phyloP scores from a whole-genome alignment of 345 rosid genomes.

The Salix purpurea region DNA sequence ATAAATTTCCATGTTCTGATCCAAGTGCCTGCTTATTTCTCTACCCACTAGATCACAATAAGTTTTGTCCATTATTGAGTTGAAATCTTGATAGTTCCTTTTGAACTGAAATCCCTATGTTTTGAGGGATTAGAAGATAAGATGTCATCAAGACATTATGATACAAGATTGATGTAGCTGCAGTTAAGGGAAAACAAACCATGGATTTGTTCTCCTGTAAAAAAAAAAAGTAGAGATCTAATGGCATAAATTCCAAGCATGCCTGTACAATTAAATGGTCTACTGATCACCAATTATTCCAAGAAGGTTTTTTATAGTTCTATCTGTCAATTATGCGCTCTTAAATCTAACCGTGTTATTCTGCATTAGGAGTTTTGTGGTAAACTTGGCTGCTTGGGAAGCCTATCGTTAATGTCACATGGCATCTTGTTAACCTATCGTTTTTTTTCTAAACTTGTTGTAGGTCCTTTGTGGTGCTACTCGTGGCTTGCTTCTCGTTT shows the following conservation, averaged over 20 bases:
- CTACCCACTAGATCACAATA: neutral
- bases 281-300: neutral
- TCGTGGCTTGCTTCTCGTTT: conserved; percentile 75
- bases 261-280: neutral
- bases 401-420: neutral
- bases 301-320: neutral
- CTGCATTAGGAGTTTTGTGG: neutral
- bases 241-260: neutral
- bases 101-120: neutral
- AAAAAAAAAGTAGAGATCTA: neutral
- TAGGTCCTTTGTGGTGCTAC: conserved; percentile 82
- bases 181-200: neutral
- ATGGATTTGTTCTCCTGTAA: neutral
- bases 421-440: conserved; percentile 8
- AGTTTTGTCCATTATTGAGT: neutral
- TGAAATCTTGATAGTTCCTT: conserved; percentile 3
- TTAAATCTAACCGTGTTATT: neutral
- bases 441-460: conserved; percentile 17
- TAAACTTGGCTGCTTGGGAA: neutral
- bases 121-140: neutral
- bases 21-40: neutral
- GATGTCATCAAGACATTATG: neutral
- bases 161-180: conserved; percentile 4
- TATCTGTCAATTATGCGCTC: neutral
- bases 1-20: conserved; percentile 8